Evolutionary conservation across 768 basidiomycete genomes (phyloP).

Genomic region (Hygrocybe punicea): DNA sequence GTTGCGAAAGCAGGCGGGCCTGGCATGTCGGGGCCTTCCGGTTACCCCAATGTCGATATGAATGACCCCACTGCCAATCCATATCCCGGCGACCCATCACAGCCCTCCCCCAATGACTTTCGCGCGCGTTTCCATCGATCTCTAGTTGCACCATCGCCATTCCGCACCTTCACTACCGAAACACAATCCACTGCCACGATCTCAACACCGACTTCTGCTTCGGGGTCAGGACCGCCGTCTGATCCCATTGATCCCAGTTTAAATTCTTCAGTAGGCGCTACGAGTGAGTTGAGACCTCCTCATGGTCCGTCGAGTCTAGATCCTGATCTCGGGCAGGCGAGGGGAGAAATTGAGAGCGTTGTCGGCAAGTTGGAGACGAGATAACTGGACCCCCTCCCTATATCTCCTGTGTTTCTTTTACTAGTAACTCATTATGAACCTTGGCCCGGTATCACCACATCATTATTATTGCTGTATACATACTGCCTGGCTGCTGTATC

Average conservation of each 20-base stretch:
- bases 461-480: neutral
- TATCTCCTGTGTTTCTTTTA: neutral
- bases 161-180: slow-evolving; percentile 32
- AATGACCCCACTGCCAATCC: slow-evolving; percentile 15
- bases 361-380: slow-evolving; percentile 4
- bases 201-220: slow-evolving; percentile 28
- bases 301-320: slow-evolving; percentile 1
- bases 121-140: slow-evolving; percentile 64
- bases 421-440: neutral
- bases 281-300: slow-evolving; percentile 10
- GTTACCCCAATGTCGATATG: slow-evolving; percentile 22
- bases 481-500: neutral
- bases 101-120: slow-evolving; percentile 46
- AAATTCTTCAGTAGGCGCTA: slow-evolving; percentile 5
- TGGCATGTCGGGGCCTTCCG: slow-evolving; percentile 25
- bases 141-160: slow-evolving; percentile 59
- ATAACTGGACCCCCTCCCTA: neutral
- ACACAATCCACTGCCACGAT: slow-evolving; percentile 11
- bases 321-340: slow-evolving; percentile 12
- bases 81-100: slow-evolving; percentile 23
- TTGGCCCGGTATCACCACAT: neutral
- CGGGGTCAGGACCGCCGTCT: slow-evolving; percentile 24
- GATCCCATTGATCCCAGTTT: slow-evolving; percentile 41
- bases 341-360: slow-evolving; percentile 9
- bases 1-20: slow-evolving; percentile 27